Evolutionary conservation across 2,329 filamentous ascomycete genomes (phyloP).

Genomic region (Ophiostoma triangulosporum): DNA sequence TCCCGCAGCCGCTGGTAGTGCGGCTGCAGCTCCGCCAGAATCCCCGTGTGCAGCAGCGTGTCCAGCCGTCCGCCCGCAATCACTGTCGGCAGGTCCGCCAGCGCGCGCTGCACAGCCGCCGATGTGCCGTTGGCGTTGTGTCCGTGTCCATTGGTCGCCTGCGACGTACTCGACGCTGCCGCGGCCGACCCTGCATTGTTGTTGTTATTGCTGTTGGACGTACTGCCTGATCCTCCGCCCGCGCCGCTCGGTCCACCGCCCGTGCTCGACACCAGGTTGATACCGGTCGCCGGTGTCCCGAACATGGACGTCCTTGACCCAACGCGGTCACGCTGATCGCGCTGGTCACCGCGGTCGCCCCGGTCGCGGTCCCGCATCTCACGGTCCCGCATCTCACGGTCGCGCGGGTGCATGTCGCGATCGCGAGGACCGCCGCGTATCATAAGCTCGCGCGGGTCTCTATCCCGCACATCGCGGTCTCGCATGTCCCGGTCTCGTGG

Average conservation of each 20-base stretch:
- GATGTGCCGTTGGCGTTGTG: background rate
- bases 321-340: background rate
- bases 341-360: background rate
- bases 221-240: background rate
- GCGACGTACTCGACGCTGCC: too few species aligned
- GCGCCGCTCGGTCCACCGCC: background rate
- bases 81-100: conserved; percentile 37
- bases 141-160: background rate
- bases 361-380: background rate
- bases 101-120: background rate
- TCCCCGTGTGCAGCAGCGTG: conserved; percentile 31
- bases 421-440: background rate
- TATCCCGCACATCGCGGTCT: conserved; percentile 1
- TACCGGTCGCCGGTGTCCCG: background rate
- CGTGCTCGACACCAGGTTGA: background rate
- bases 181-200: too few species aligned
- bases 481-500: background rate
- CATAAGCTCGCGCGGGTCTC: background rate
- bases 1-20: conserved; percentile 40
- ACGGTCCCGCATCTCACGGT: background rate
- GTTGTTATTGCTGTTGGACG: conserved; percentile 23
- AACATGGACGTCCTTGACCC: background rate
- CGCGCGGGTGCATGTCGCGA: background rate
- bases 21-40: conserved; percentile 39
- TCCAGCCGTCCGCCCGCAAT: conserved; percentile 40